Conservation (phyloP, 148 eudicot genomes). For the Camellia lanceoleosa region DNA sequence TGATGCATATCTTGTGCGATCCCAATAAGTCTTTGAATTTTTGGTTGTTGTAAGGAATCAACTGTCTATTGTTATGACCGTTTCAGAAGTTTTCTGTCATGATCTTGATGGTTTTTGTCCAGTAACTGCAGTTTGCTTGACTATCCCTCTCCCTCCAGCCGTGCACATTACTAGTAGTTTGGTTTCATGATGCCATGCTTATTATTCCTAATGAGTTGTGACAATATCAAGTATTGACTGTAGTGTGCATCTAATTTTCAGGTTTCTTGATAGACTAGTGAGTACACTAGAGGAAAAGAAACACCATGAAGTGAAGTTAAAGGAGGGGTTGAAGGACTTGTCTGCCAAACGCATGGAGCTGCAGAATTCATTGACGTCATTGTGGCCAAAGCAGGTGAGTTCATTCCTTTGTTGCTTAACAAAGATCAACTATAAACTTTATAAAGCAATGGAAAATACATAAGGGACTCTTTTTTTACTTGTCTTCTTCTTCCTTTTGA, state of each 20-base stretch:
- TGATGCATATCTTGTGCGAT: neutral
- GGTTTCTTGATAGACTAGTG: constrained; percentile 84
- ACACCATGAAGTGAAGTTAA: constrained; percentile 83
- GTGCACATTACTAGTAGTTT: neutral
- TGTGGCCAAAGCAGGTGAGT: constrained; percentile 98
- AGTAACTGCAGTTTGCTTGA: neutral
- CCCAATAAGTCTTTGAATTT: neutral
- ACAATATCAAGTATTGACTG: constrained; percentile 9
- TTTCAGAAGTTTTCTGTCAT: neutral
- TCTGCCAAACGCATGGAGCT: constrained; percentile 84
- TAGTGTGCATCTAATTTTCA: constrained; percentile 21
- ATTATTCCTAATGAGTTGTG: constrained; percentile 4
- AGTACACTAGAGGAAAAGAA: constrained; percentile 88
- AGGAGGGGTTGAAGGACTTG: constrained; percentile 78
- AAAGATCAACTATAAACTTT: no score
- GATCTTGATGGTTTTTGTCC: neutral
- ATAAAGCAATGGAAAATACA: no score
- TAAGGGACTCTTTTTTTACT: no score
- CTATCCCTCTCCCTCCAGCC: neutral
- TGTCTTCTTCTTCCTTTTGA: no score
- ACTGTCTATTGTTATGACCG: neutral
- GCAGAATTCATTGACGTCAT: constrained; percentile 84
- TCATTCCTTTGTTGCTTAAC: neutral
- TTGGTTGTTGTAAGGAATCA: neutral
- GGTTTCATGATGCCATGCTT: neutral